A percentile compares a stretch with the other conserved stretches of the same genome.
Conservation (phyloP, 129 eudicot genomes). For the Flaveria ramosissima region DNA sequence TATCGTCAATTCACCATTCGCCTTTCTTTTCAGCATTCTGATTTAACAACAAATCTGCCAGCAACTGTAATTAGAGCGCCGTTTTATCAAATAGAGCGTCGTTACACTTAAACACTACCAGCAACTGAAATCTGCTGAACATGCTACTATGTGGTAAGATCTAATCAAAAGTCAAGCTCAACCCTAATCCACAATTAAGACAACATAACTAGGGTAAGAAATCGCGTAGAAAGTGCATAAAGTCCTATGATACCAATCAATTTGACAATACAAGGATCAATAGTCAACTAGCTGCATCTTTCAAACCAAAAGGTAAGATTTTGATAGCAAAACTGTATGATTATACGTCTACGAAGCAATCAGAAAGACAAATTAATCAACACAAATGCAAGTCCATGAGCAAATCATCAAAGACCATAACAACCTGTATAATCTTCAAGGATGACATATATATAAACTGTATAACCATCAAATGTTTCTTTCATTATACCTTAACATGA, state of each 20-base stretch:
- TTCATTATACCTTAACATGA: neutral
- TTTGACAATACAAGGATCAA: neutral
- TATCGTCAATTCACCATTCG: neutral
- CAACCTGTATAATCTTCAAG: slow-evolving; percentile 17
- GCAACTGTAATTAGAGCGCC: too few species aligned
- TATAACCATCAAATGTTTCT: slow-evolving; percentile 26
- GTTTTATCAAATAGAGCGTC: neutral
- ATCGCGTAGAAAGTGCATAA: neutral
- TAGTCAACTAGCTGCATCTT: slow-evolving; percentile 2
- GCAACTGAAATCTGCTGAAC: neutral
- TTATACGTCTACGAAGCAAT: neutral
- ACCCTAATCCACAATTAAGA: neutral
- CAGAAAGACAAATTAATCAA: neutral
- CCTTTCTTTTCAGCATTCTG: neutral
- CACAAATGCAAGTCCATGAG: neutral
- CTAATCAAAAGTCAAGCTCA: neutral
- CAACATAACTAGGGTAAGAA: slow-evolving; percentile 7
- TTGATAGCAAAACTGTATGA: neutral
- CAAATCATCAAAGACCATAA: slow-evolving; percentile 3
- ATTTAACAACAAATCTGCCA: neutral
- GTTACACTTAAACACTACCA: neutral
- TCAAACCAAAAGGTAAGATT: slow-evolving; percentile 2
- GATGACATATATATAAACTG: neutral
- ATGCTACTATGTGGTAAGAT: neutral
- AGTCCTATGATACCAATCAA: slow-evolving; percentile 7